Evolutionary conservation across 208 protist species (phyloP), one percentile per base, ranked within the genome.

Genomic region (Trypanosoma platydactyli): DNA sequence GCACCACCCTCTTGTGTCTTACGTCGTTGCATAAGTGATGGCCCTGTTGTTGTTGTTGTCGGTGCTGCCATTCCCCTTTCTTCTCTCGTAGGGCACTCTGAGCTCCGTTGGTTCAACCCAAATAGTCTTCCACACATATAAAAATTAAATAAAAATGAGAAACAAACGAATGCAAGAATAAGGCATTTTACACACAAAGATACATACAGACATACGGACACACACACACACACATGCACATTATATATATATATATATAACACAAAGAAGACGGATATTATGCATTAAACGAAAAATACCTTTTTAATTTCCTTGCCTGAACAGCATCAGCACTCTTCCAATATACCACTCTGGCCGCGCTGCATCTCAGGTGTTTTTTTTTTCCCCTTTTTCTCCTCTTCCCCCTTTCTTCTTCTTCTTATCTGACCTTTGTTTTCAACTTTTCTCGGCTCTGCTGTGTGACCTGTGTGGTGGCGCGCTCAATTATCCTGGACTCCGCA

Each of bases 401-500:
- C 44, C 5, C 5, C 16, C 16, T 16, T 48, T 3, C 9, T 51
- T 64, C 38, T 20, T 53, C 11, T 33, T 33, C 22, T 35, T 58
- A n/a, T 7, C 3, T 58, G 25, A 13, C 35, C 20, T 40, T 65
- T 53, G 42, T 42, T 25, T 55, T 13, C 29, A 35, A 41, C 29
- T 63, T 52, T 27, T 27, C 41, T 11, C 30, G 33, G 22, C 49
- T 60, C 38, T 57, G 13, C 38, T 76, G 64, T 25, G 60, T 71
- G 12, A 62, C 44, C 40, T 69, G 71, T 27, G 33, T 52, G 0
- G 25, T 60, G 0, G 90, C 90, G 38, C 88, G 86, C 41, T 87
- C 80, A 20, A 65, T 62, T 16, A 92, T 46, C 60, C 86, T 93
- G 44, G 83, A 58, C 64, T 92, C 83, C n/a, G 87, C 90, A 56